Base-by-base conservation (phyloP, 73 alveolate species). In the Blepharisma stoltei region DNA sequence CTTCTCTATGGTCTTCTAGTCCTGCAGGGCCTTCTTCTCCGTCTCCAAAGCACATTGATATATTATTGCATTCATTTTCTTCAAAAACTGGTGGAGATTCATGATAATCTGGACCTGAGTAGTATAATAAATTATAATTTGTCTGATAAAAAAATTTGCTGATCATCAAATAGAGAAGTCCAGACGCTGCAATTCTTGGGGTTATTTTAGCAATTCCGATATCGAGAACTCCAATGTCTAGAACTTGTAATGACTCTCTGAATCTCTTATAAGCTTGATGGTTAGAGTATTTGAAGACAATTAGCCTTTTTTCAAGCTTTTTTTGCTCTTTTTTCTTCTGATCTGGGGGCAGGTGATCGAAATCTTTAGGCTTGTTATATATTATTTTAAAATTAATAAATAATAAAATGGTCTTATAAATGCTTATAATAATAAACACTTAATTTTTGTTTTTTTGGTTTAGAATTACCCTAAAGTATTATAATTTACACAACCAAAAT, bases 181-280 rank as follows among this genome's bases (percentile, higher is more conserved):
- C 73, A 60, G 46, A 60, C 2, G 73, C 37, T 60, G 23, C 18
- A 60, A 14, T 8, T 60, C 23, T 60, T 18, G 73, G 73, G 37
- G 45, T 8, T 8, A 60, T 14, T 25, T 81, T 49, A 54, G 53
- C 48, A 21, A 55, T 32, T 55, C 71, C 78, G 0, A 45, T 11
- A 75, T 81, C 84, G 7, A 81, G 55, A 8, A 81, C n/a, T 20
- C 73, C 79, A 54, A 76, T 65, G 54, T 81, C 89, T 43, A 81
- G 55, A 0, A 81, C 70, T 23, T 71, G 50, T 88, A 81, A 76
- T 54, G 46, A 68, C 14, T 81, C 71, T 55, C 89, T 1, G 54
- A 77, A 81, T 8, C 83, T 21, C 44, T 60, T 81, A 66, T 81
- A 81, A 5, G 86, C 70, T 47, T 6, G 14, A 8, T 81, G 70